Evolutionary conservation across 805 yeast genomes (phyloP), one percentile per base, ranked within the genome.

Genomic region (Debaryomyces castellii): DNA sequence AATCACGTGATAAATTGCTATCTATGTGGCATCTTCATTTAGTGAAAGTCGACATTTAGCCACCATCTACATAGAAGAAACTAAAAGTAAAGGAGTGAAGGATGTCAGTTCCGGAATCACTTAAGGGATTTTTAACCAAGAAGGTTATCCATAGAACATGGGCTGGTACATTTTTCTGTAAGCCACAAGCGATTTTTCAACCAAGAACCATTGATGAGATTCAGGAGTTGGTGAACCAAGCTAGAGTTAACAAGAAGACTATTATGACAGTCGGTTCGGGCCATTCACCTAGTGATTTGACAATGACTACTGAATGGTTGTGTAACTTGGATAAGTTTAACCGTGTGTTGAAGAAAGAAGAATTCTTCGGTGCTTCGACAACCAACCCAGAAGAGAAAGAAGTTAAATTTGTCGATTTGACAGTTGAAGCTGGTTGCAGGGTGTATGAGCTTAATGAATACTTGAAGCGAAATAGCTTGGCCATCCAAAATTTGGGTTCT

Each of bases 391-490:
- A 48, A 22, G 58, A 53, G 27, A 45, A 51, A 24, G 76, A 71
- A 50, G 83, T 83, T 8, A 75, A 81, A 49, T 92, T 73, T 62
- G 87, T 95, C 6, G 98, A 92, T 66, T 82, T 92, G 44, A 86
- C 94, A 0, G 96, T 90, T n/a, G 96, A 92, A 64, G 96, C 97
- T 0, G 99, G 99, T 23, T 76, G 88, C 45, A 74, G 97, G 50
- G 69, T 92, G 10, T 83, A 73, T 59, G 85, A 88, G 60, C 67
- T 92, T 59, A 89, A 87, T 63, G 82, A 82, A 9, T 73, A 74
- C 49, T 73, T 92, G 49, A 84, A 81, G 21, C 50, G 70, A 10
- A 75, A 79, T 51, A 85, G 86, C 1, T 77, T 89, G 48, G 95
- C 96, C 4, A 72, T 92, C 47, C 98, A 92, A 65, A 92, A 87